These are phyloP conservation scores for Alternaria brassicicola DNA, from an alignment of 2,329 filamentous ascomycete genomes.

Conservation along the genomic window DNA sequence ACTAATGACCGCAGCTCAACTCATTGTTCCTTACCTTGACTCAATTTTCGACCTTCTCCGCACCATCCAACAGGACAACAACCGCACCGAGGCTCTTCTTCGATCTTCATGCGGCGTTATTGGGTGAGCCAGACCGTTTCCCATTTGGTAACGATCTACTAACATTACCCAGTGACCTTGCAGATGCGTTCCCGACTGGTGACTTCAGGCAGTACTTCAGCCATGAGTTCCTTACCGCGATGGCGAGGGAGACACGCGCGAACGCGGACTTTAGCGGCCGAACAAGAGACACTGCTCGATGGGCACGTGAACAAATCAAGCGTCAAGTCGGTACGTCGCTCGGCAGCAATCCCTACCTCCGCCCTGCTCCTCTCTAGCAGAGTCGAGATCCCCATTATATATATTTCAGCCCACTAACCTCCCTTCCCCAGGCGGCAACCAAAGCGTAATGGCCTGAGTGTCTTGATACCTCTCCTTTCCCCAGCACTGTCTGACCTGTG, in stretches of 20 bases:
- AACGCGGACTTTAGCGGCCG: conserved; percentile 85
- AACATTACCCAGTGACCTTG: conserved; percentile 73
- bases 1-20: conserved; percentile 61
- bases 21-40: conserved; percentile 77
- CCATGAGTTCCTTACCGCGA: conserved; percentile 83
- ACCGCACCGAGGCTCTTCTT: conserved; percentile 90
- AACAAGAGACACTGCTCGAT: conserved; percentile 92
- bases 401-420: conserved; percentile 32
- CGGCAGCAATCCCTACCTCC: conserved; percentile 17
- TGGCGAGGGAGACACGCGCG: conserved; percentile 90
- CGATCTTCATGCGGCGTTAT: conserved; percentile 97
- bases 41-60: conserved; percentile 88
- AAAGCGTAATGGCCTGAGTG: conserved; percentile 46
- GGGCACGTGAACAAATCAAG: conserved; percentile 97
- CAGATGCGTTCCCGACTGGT: conserved; percentile 90
- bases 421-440: conserved; percentile 38
- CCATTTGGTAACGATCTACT: conserved; percentile 33
- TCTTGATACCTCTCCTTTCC: conserved; percentile 12
- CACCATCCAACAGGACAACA: conserved; percentile 78
- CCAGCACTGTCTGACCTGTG: conserved; percentile 20
- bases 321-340: conserved; percentile 67
- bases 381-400: conserved; percentile 7
- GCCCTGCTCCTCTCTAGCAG: conserved; percentile 6
- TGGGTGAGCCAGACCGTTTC: conserved; percentile 66
- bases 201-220: conserved; percentile 86